phyloP scores from a whole-genome alignment of 805 yeast species.

The Candida broadrunensis region DNA sequence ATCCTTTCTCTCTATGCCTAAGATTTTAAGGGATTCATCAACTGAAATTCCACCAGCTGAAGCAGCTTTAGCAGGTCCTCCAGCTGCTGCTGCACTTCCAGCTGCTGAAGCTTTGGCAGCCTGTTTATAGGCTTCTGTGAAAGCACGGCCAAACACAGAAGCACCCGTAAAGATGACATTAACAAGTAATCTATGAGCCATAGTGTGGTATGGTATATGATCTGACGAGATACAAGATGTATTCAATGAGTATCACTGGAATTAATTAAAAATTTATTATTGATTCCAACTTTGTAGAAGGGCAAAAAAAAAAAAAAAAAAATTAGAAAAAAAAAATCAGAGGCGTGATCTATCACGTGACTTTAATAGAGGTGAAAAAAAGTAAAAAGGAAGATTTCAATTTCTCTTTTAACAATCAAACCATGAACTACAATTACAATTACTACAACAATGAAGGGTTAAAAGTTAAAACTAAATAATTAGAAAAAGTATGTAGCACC shows the following conservation, averaged over 20 bases:
- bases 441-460: too few species aligned
- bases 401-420: too few species aligned
- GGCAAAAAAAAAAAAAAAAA: too few species aligned
- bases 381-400: too few species aligned
- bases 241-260: neutral
- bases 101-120: constrained; percentile 93
- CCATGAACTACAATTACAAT: too few species aligned
- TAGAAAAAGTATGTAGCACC: constrained; percentile 43
- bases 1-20: constrained; percentile 66
- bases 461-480: neutral
- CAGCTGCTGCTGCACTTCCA: constrained; percentile 44
- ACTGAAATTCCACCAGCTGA: constrained; percentile 76
- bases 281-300: too few species aligned
- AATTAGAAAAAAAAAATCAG: too few species aligned
- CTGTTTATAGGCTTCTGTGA: constrained; percentile 94
- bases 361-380: too few species aligned
- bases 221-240: too few species aligned
- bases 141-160: constrained; percentile 92
- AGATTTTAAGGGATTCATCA: constrained; percentile 88
- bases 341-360: too few species aligned
- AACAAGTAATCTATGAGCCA: constrained; percentile 90
- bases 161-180: constrained; percentile 94
- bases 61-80: constrained; percentile 41
- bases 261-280: neutral
- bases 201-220: constrained; percentile 7